Evolutionary conservation across 2,329 filamentous ascomycete species (phyloP), one percentile per base, ranked within the genome.

Genomic region (Colletotrichum tamarilloi): DNA sequence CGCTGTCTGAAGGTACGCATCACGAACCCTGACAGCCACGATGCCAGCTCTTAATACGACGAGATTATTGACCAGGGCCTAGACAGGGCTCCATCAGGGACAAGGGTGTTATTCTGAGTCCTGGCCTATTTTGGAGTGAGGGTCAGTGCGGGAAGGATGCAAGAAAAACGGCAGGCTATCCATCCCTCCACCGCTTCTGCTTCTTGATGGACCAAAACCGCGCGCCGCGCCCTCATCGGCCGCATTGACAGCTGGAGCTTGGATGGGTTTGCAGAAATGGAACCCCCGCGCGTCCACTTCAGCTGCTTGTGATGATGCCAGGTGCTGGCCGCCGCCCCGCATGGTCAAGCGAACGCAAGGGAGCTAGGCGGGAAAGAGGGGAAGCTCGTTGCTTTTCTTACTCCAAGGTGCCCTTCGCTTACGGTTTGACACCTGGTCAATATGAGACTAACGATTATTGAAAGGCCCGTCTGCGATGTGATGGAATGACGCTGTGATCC

Each of bases 181-280:
- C 16, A 46, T 14, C n/a, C 28, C 9, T 30, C 56, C 19, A 35
- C 56, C 26, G 32, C 19, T 46, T 70, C 24, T 56, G 35, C 49
- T 56, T 42, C 55, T 30, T 22, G 7, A 49, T 42, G 63, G 49
- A 57, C 46, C 56, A 35, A 72, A 49, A 62, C 35, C 28, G 26
- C 62, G 24, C 62, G 42, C 16, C 42, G 42, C 42, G 42, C 42
- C 42, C 42, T 24, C 19, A 14, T 56, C 67, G 53, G n/a, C 62
- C 53, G 58, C 58, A 63, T 63, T 68, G 69, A 59, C 69, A 72
- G 64, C 38, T 68, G 57, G 49, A 58, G 69, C 65, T 68, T 53
- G 46, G 63, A 52, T 38, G 30, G 22, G 28, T 62, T 58, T 63
- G 52, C 49, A 49, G 24, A 38, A 32, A 60, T 38, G 42, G 42